Percentiles rank a stretch among this genome's conserved stretches.
Evolutionary conservation across 148 eudicot species (phyloP).

Genomic region (Bassia scoparia): DNA sequence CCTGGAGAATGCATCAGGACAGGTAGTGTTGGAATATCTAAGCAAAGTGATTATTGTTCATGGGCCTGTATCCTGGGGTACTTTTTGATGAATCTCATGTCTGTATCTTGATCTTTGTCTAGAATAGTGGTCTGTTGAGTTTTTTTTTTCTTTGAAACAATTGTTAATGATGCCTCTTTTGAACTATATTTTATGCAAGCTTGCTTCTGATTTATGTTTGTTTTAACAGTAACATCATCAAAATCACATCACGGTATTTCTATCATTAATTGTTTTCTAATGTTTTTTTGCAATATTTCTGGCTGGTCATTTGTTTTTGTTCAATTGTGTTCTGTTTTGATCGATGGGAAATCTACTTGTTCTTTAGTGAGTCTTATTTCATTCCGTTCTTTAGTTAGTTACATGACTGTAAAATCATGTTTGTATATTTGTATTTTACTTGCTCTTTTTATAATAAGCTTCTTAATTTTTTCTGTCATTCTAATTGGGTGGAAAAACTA

Average conservation of each 20-base stretch:
- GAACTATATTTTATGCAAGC: too few relatives aligned
- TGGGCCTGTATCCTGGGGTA: not conserved
- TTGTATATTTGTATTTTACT: not conserved
- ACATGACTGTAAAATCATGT: not conserved
- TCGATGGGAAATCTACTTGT: not conserved
- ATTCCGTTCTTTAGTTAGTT: not conserved
- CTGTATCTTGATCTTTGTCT: not conserved
- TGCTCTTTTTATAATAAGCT: not conserved
- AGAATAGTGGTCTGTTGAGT: not conserved
- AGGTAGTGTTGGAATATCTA: constrained; percentile 35
- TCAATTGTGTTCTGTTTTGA: not conserved
- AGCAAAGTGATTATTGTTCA: constrained; percentile 4
- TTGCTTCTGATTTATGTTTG: too few relatives aligned
- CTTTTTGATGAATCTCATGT: not conserved
- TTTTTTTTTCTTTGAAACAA: not conserved
- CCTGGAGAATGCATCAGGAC: constrained; percentile 72
- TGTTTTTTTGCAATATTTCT: not conserved
- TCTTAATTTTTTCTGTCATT: not conserved
- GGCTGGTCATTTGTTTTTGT: not conserved
- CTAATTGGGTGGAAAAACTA: not conserved
- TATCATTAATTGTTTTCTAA: not conserved
- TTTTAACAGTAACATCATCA: not conserved
- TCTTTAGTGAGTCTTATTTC: not conserved
- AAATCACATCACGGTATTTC: too few relatives aligned
- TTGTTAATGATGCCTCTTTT: too few relatives aligned